Evolutionary conservation across 1,139 yeast species (phyloP).

Genomic region (Hyphopichia pseudoburtonii): DNA sequence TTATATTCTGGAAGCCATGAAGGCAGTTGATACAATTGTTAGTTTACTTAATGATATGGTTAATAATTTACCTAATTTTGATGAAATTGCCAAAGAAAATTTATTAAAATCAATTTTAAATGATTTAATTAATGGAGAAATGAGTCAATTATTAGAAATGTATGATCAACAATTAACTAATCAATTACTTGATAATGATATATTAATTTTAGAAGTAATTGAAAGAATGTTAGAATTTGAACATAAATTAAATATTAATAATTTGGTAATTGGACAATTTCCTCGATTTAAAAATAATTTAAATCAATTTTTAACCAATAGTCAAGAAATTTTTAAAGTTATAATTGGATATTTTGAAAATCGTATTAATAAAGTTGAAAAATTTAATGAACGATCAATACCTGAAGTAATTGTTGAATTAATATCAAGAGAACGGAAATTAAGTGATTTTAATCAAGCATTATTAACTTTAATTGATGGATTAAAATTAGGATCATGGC

Average conservation of each 20-base stretch:
- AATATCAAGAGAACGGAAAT: conserved; percentile 58
- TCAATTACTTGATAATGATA: conserved; percentile 24
- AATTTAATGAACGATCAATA: conserved; percentile 61
- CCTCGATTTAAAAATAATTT: conserved; percentile 13
- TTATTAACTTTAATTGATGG: conserved; percentile 51
- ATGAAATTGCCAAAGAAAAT: conserved; percentile 2
- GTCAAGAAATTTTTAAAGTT: conserved; percentile 52
- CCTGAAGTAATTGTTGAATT: conserved; percentile 69
- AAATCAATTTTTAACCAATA: conserved; percentile 17
- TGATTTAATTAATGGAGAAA: conserved; percentile 22
- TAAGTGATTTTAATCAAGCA: conserved; percentile 62
- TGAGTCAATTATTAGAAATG: conserved; percentile 15
- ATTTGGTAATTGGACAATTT: conserved; percentile 8
- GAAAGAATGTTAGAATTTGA: conserved; percentile 28
- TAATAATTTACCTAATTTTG: conserved; percentile 2
- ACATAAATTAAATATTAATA: conserved; percentile 14
- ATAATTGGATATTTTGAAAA: conserved; percentile 55
- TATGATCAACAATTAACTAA: conserved; percentile 9
- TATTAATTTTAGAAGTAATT: conserved; percentile 47
- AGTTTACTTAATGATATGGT: conserved; percentile 38
- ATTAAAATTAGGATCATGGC: conserved; percentile 67
- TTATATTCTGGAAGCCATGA: conserved; percentile 54
- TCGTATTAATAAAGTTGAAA: conserved; percentile 43
- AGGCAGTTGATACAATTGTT: conserved; percentile 49
- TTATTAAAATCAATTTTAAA: conserved; percentile 14